Conservation (phyloP, 805 yeast genomes). For the Metschnikowia kofuensis region DNA sequence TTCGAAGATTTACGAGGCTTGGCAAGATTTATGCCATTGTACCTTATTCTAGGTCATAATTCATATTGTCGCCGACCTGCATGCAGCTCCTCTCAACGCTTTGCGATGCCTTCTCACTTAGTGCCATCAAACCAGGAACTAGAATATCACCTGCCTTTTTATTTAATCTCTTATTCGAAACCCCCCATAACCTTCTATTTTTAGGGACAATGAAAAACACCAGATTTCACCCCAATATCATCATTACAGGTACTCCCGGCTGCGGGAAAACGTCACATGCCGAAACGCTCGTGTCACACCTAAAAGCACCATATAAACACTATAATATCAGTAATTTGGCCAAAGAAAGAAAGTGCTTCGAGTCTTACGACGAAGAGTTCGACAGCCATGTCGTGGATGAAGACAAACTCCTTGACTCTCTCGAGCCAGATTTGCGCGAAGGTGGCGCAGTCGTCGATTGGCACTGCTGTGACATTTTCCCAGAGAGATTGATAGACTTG, state of each 20-base stretch:
- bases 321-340: constrained; percentile 81
- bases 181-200: not conserved
- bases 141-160: no score
- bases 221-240: constrained; percentile 61
- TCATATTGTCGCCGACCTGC: no score
- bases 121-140: no score
- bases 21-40: no score
- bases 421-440: constrained; percentile 71
- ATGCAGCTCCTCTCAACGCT: no score
- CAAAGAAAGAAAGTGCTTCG: constrained; percentile 68
- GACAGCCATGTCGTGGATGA: constrained; percentile 91
- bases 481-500: constrained; percentile 86
- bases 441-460: constrained; percentile 95
- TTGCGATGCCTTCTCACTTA: no score
- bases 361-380: constrained; percentile 81
- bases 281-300: constrained; percentile 51
- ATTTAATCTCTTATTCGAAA: not conserved
- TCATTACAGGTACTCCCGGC: constrained; percentile 95
- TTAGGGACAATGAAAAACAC: not conserved
- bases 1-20: no score
- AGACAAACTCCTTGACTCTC: constrained; percentile 75
- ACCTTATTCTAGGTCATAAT: no score
- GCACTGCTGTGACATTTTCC: constrained; percentile 96
- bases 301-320: constrained; percentile 45
- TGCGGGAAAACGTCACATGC: constrained; percentile 82